Evolutionary conservation across 2,329 filamentous ascomycete genomes (phyloP).

Genomic region (Fusarium sterilihyphosum): DNA sequence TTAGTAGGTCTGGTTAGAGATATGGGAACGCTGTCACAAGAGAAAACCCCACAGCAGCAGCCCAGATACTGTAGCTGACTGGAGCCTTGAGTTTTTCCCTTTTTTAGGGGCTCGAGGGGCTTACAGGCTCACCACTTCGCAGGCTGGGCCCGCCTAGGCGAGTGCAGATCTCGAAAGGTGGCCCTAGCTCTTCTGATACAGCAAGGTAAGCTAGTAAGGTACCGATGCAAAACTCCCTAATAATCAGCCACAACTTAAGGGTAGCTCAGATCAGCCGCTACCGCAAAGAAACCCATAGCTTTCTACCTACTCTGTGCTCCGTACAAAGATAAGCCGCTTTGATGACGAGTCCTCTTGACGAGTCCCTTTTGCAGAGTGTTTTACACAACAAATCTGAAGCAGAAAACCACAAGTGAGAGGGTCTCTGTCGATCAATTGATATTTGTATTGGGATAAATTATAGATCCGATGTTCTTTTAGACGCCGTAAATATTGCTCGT

Average conservation of each 20-base stretch:
- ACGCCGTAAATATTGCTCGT: background rate
- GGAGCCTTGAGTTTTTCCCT: constrained; percentile 33
- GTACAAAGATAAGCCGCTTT: constrained; percentile 18
- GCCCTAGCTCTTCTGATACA: constrained; percentile 35
- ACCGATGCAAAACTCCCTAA: constrained; percentile 8
- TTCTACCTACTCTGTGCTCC: background rate
- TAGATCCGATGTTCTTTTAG: background rate
- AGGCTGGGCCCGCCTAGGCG: constrained; percentile 8
- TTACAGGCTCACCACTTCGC: background rate
- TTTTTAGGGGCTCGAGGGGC: constrained; percentile 42
- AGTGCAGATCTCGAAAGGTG: constrained; percentile 39
- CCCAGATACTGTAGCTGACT: constrained; percentile 7
- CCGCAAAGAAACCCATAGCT: background rate
- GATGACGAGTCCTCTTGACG: constrained; percentile 29
- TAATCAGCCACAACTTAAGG: constrained; percentile 3
- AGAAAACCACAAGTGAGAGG: background rate
- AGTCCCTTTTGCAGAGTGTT: background rate
- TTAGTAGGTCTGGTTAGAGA: constrained; percentile 9
- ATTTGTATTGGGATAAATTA: background rate
- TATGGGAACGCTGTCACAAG: constrained; percentile 47
- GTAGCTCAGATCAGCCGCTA: constrained; percentile 1
- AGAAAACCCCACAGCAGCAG: constrained; percentile 39
- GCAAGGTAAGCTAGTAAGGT: constrained; percentile 10
- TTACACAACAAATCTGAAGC: background rate
- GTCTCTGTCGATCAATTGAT: background rate